These are phyloP conservation scores for Corchorus olitorius DNA, from an alignment of 345 rosid species.

Conservation along the genomic window DNA sequence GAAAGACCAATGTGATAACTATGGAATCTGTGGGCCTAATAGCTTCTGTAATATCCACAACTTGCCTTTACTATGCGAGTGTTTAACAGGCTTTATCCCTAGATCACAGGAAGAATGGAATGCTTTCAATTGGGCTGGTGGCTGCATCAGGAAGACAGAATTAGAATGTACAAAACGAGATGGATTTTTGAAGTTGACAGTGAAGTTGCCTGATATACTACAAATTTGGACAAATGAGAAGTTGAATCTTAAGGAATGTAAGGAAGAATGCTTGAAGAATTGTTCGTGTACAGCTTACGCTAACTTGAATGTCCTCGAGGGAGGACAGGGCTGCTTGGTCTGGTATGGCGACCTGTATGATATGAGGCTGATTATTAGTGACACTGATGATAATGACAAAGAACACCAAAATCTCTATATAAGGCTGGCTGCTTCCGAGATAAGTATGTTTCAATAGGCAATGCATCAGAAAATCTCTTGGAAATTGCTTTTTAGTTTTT, in stretches of 20 bases:
- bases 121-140: slow-evolving; percentile 28
- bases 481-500: background rate
- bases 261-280: slow-evolving; percentile 22
- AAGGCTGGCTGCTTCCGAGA: slow-evolving; percentile 24
- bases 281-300: slow-evolving; percentile 36
- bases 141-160: slow-evolving; percentile 33
- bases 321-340: slow-evolving; percentile 30
- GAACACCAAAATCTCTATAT: slow-evolving; percentile 12
- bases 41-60: slow-evolving; percentile 12
- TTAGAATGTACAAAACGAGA: slow-evolving; percentile 11
- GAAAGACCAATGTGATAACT: slow-evolving; percentile 21
- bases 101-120: slow-evolving; percentile 23
- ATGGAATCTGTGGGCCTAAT: slow-evolving; percentile 21
- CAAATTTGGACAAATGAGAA: slow-evolving; percentile 7
- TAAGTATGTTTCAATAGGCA: background rate
- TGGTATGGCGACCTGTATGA: slow-evolving; percentile 34
- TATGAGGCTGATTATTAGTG: background rate
- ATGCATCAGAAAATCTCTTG: background rate
- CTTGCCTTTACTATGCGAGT: slow-evolving; percentile 18
- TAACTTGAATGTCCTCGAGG: slow-evolving; percentile 15
- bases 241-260: slow-evolving; percentile 22
- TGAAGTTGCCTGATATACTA: slow-evolving; percentile 30
- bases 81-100: slow-evolving; percentile 39
- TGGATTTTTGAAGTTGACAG: slow-evolving; percentile 20
- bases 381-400: background rate